Base-by-base conservation (phyloP, 768 basidiomycete species). In the Hypholoma fasciculare region DNA sequence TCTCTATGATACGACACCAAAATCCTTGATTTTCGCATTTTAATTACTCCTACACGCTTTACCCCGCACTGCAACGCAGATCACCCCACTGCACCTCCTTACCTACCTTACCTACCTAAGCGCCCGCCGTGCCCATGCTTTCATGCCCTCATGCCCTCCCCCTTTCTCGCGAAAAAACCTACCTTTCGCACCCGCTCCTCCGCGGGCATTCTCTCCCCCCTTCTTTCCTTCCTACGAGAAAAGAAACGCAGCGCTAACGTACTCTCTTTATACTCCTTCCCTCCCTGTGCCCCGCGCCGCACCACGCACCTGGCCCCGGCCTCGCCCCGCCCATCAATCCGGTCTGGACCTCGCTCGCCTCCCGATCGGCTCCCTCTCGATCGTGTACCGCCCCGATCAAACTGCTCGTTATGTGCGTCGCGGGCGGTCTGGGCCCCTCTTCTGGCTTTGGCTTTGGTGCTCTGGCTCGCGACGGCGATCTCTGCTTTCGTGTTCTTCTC, bases 221-320 rank as follows among this genome's bases (percentile, higher is more conserved):
- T 34, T 34, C 30, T 6, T 6, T 34, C 30, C 6, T 3, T 34
- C 30, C 7, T 34, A 9, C 30, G 30, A 34, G 30, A 34, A 34
- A 23, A 23, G 23, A 23, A 23, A 23, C 23, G 4, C 30, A 6
- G 30, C 30, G 30, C 30, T 34, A 34, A 34, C 30, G 30, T 34
- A 7, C 30, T 34, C 30, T 34, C 9, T 34, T 7, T 34, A 34
- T 34, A 16, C 36, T 27, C 52, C 37, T 2, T 11, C 9, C 52
- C 40, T 9, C 42, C 44, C 17, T 23, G 44, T 23, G n/a, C 23
- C 23, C 44, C 57, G 26, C 48, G 19, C 57, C 46, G 46, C 49
- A 59, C 49, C 56, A 23, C 53, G 60, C 60, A 37, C 54, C 17
- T 52, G 51, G 30, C 57, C 59, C 56, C 48, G 42, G 50, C 56